Base-by-base conservation (phyloP, 768 basidiomycete species). In the Tylopilus sp. region DNA sequence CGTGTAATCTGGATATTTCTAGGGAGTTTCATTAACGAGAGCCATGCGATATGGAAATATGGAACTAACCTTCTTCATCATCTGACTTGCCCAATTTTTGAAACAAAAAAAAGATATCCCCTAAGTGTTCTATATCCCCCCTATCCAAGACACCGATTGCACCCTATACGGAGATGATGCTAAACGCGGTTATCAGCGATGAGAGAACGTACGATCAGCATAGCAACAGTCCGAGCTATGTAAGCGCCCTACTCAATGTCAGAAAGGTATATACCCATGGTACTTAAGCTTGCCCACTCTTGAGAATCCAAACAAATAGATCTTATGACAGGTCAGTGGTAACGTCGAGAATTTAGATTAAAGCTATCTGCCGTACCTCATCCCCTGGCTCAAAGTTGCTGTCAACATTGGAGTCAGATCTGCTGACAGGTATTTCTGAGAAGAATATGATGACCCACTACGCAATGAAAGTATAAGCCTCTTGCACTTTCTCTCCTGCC, bases 221-320 rank as follows among this genome's bases (percentile, higher is more conserved):
- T 77, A 11, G 84, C 85, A 8, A 86, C 74, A 82, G 86, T 86
- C 23, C 87, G 75, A 5, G 78, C 87, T 0, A 86, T 88, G 63
- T 88, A 88, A 53, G 85, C 87, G 4, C 86, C 87, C 85, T 86
- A 49, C 31, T 42, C 12, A 20, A 21, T 7, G 40, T 61, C 28
- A 66, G 53, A 43, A 40, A 28, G 30, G 23, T 25, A 17, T 17
- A n/a, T 23, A 26, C 17, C 8, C 21, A 33, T 35, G 10, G 22
- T 25, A 12, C 23, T 17, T 26, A 46, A 40, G 42, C 21, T 8
- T 21, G 23, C 77, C 53, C 62, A 85, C 85, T 63, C 86, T 74
- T 17, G 86, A 88, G 66, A 88, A 88, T 6, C 87, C 87, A 66
- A 89, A 89, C 22, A 88, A 73, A 65, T 83, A 88, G 17, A 89